Evolutionary conservation across 2,329 filamentous ascomycete genomes (phyloP).

Genomic region (Colletotrichum sp.): DNA sequence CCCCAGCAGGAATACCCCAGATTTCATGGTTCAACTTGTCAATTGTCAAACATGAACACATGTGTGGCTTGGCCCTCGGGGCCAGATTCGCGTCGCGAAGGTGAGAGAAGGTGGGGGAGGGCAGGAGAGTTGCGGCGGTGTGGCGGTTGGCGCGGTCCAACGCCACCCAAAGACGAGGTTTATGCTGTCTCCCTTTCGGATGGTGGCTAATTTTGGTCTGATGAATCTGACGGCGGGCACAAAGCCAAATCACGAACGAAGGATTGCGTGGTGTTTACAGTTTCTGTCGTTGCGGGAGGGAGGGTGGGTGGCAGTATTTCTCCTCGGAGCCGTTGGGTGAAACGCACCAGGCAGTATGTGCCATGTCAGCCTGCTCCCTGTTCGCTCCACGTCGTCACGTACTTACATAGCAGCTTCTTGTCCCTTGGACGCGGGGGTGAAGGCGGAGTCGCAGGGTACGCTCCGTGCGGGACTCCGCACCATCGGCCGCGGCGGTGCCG

Average conservation of each 20-base stretch:
- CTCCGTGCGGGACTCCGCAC: background rate
- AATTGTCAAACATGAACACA: conserved; percentile 2
- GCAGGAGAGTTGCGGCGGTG: background rate
- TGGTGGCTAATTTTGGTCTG: background rate
- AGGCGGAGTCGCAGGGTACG: background rate
- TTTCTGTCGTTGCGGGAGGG: background rate
- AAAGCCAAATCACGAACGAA: background rate
- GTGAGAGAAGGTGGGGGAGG: background rate
- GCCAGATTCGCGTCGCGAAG: conserved; percentile 9
- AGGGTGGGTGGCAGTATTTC: background rate
- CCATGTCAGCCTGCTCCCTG: background rate
- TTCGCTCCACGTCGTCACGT: background rate
- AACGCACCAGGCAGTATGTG: background rate
- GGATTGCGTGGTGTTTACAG: background rate
- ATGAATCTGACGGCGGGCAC: background rate
- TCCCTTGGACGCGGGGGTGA: background rate
- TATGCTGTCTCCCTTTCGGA: background rate
- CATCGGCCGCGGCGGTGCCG: background rate
- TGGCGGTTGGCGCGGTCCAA: background rate
- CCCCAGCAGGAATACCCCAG: background rate
- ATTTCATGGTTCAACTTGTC: conserved; percentile 8
- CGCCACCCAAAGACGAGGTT: background rate
- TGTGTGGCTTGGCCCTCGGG: background rate
- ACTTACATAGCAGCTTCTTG: background rate
- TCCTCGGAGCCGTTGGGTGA: background rate